Percentiles rank a stretch among this genome's conserved stretches.
phyloP scores from a whole-genome alignment of 345 rosid genomes.

The Cardamine resedifolia region DNA sequence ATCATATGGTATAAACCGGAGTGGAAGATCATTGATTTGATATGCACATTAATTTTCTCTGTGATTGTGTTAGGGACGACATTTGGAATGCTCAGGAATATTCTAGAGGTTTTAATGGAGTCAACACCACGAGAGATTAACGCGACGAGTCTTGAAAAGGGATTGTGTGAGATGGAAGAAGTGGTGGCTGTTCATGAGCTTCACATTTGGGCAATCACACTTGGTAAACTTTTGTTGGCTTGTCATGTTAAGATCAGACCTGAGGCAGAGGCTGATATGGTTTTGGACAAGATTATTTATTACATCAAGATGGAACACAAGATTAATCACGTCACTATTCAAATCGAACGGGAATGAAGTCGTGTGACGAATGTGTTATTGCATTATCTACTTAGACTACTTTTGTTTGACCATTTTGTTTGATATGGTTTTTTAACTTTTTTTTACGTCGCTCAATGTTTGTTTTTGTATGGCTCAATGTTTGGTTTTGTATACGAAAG shows the following conservation, averaged over 20 bases:
- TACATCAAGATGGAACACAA: constrained; percentile 45
- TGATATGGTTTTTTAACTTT: too few species aligned
- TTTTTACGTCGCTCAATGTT: too few species aligned
- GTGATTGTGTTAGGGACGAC: constrained; percentile 49
- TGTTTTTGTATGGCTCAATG: neutral
- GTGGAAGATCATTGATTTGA: constrained; percentile 57
- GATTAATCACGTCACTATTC: constrained; percentile 57
- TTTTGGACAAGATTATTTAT: constrained; percentile 45
- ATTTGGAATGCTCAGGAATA: constrained; percentile 46
- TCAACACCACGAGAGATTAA: constrained; percentile 52
- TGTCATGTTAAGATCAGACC: constrained; percentile 62
- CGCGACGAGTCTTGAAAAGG: constrained; percentile 38
- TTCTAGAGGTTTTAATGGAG: constrained; percentile 57
- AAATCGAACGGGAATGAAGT: constrained; percentile 44
- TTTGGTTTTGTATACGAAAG: neutral
- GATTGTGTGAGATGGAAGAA: constrained; percentile 48
- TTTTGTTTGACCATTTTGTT: neutral
- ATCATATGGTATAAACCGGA: constrained; percentile 56
- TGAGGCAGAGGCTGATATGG: constrained; percentile 42
- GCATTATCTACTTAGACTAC: neutral
- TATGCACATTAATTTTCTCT: constrained; percentile 57
- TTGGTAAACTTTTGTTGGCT: constrained; percentile 50
- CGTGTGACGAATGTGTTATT: neutral
- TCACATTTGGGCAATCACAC: constrained; percentile 67
- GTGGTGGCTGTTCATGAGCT: constrained; percentile 56